Conservation (phyloP, 495 filamentous ascomycete species). For the Evansstolkia leycettana region DNA sequence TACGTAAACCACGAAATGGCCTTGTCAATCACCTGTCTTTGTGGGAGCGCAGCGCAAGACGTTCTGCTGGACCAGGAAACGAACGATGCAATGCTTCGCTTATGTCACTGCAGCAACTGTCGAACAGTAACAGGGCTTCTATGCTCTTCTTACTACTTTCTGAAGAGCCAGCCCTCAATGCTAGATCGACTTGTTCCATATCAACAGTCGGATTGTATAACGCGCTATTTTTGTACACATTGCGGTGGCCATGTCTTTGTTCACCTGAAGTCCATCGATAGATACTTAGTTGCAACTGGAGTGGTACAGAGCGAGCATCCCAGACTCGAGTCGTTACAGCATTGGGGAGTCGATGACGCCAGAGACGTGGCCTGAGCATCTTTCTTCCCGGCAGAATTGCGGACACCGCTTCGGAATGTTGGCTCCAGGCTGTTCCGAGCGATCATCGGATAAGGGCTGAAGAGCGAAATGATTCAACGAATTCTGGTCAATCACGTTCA, state of each 20-base stretch:
- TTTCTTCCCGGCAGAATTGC: constrained; percentile 24
- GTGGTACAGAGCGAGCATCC: constrained; percentile 20
- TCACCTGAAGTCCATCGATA: constrained; percentile 14
- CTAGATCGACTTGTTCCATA: constrained; percentile 35
- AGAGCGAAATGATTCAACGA: background rate
- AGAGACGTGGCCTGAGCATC: constrained; percentile 43
- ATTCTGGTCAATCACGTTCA: too few relatives aligned
- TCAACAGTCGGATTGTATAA: constrained; percentile 29
- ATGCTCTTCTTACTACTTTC: constrained; percentile 37
- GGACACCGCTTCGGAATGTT: constrained; percentile 7
- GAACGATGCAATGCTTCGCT: constrained; percentile 18
- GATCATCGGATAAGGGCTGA: constrained; percentile 4
- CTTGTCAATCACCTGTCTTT: constrained; percentile 40
- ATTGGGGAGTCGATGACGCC: constrained; percentile 39
- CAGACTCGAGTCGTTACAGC: constrained; percentile 25
- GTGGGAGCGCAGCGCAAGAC: constrained; percentile 31
- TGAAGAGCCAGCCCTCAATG: constrained; percentile 20
- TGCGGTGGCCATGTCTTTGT: constrained; percentile 56
- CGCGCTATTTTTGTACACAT: constrained; percentile 53
- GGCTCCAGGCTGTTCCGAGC: constrained; percentile 7
- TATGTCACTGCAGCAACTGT: constrained; percentile 58
- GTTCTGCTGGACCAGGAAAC: constrained; percentile 21
- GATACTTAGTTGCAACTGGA: constrained; percentile 32
- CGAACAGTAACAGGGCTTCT: constrained; percentile 47
- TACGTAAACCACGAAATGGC: too few relatives aligned